Conservation (phyloP, 208 protist species). For the Trypanosoma avium region DNA sequence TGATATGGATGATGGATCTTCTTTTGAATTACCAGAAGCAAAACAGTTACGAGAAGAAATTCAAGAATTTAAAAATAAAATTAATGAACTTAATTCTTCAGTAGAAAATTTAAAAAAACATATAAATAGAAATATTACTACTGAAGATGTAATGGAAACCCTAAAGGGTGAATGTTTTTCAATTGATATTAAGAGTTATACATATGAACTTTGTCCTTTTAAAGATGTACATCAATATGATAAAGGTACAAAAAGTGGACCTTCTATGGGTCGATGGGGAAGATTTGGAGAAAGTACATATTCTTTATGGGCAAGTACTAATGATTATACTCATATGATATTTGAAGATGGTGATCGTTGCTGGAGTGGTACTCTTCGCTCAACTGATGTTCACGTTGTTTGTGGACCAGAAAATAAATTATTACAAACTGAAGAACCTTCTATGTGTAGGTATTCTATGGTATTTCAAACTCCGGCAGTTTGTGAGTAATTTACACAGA, state of each 20-base stretch:
- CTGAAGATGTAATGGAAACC: slow-evolving; percentile 56
- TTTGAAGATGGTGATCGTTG: slow-evolving; percentile 50
- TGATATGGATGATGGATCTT: slow-evolving; percentile 25
- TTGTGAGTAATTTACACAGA: slow-evolving; percentile 57
- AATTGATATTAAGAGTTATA: slow-evolving; percentile 46
- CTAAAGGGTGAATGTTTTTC: slow-evolving; percentile 51
- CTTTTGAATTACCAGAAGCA: slow-evolving; percentile 39
- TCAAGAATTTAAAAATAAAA: slow-evolving; percentile 20
- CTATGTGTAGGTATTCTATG: slow-evolving; percentile 75
- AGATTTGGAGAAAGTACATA: slow-evolving; percentile 73
- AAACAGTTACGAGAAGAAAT: slow-evolving; percentile 15
- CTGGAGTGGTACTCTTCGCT: slow-evolving; percentile 51
- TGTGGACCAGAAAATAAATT: slow-evolving; percentile 68
- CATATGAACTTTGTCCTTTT: slow-evolving; percentile 63
- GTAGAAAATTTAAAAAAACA: slow-evolving; percentile 17
- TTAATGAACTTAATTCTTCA: slow-evolving; percentile 14
- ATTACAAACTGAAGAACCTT: slow-evolving; percentile 53
- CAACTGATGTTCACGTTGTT: slow-evolving; percentile 54
- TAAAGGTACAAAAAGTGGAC: slow-evolving; percentile 21
- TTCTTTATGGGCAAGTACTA: slow-evolving; percentile 49
- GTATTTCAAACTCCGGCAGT: slow-evolving; percentile 73
- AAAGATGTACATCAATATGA: slow-evolving; percentile 38
- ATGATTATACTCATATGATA: slow-evolving; percentile 61
- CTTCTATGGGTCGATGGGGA: slow-evolving; percentile 50
- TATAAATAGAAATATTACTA: slow-evolving; percentile 27